Percentiles rank a stretch among this genome's conserved stretches.
phyloP scores from a whole-genome alignment of 1,284 basidiomycete genomes.

The Tilletiopsis washingtonensis region DNA sequence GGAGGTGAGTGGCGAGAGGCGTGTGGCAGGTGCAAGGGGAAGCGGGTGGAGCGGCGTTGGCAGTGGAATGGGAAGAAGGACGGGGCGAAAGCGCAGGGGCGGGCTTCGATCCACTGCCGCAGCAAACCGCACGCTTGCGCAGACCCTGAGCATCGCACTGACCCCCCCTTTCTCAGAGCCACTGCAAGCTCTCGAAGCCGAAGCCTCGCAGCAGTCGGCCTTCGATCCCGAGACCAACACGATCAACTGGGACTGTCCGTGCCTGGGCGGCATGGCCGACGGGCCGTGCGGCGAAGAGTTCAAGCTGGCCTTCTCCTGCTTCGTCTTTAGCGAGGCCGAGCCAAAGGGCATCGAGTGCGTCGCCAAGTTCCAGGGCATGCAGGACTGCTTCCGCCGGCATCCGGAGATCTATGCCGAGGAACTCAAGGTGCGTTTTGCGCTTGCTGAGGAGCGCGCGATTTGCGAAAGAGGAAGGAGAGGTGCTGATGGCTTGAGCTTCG shows the following conservation, averaged over 20 bases:
- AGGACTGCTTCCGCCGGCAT: slow-evolving; percentile 91
- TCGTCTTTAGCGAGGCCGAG: slow-evolving; percentile 85
- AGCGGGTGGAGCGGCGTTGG: no score
- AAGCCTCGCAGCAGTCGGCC: slow-evolving; percentile 48
- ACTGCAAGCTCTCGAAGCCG: neutral
- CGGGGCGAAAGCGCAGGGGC: neutral
- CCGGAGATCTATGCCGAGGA: slow-evolving; percentile 88
- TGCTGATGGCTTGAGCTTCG: no score
- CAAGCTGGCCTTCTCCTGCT: slow-evolving; percentile 93
- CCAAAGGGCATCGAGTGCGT: slow-evolving; percentile 98
- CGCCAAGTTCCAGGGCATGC: slow-evolving; percentile 96
- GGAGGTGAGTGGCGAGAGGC: neutral
- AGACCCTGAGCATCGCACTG: neutral
- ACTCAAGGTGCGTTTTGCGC: no score
- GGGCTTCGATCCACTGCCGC: neutral
- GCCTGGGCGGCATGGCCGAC: slow-evolving; percentile 95
- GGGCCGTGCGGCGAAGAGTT: slow-evolving; percentile 93
- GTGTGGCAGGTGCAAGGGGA: no score
- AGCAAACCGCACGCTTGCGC: neutral
- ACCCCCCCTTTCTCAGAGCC: neutral
- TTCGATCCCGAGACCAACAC: slow-evolving; percentile 81
- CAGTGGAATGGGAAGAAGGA: neutral
- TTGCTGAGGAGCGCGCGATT: no score
- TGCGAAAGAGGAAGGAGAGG: no score
- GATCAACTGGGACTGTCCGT: slow-evolving; percentile 52